Evolutionary conservation across 257 asterid genomes (phyloP).

Genomic region (Verbascum thapsus): DNA sequence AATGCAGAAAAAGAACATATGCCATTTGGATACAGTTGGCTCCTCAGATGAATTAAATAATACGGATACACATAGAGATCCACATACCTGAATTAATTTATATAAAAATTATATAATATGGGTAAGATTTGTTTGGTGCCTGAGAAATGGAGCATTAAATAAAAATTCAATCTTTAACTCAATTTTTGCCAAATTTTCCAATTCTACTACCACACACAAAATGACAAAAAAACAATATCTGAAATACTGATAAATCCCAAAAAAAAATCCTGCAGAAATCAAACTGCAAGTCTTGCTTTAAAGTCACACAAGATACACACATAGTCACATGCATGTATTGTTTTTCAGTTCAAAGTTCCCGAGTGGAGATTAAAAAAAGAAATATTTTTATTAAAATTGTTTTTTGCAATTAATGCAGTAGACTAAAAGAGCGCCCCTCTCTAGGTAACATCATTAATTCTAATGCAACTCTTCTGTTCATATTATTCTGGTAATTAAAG

Average conservation of each 20-base stretch:
- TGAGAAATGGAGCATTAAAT: constrained; percentile 12
- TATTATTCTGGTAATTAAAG: constrained; percentile 8
- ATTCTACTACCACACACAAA: neutral
- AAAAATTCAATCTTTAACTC: neutral
- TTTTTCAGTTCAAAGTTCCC: neutral
- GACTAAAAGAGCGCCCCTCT: constrained; percentile 17
- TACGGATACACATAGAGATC: too few species aligned
- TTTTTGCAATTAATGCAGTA: constrained; percentile 28
- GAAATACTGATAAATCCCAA: neutral
- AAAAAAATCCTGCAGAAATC: neutral
- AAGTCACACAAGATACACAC: neutral
- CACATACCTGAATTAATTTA: too few species aligned
- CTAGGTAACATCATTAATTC: constrained; percentile 27
- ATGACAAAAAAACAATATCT: neutral
- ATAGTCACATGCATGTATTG: constrained; percentile 25
- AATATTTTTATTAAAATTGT: constrained; percentile 11
- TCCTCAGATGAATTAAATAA: too few species aligned
- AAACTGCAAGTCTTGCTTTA: neutral
- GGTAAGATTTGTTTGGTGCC: constrained; percentile 10
- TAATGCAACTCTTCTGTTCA: neutral
- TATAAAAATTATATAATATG: neutral
- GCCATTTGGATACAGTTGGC: neutral
- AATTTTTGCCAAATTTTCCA: neutral
- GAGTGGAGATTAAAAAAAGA: constrained; percentile 30
- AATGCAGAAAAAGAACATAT: constrained; percentile 15